Evolutionary conservation across 2,329 filamentous ascomycete genomes (phyloP).

Genomic region (Ceratocystiopsis sp.): DNA sequence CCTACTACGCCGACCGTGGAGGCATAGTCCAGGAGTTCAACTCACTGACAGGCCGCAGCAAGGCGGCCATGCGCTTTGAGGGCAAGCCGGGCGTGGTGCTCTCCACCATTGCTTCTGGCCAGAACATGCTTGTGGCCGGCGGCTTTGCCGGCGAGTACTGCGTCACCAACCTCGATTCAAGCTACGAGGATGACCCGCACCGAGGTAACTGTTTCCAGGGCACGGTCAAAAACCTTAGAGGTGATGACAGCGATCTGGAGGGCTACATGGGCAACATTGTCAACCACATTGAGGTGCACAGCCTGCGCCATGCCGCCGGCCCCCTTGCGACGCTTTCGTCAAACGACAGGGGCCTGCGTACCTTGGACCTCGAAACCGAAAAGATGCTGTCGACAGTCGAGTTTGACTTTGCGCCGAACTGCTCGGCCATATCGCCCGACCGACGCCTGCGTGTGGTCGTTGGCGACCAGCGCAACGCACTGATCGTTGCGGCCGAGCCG

Average conservation of each 20-base stretch:
- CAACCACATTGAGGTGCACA: constrained; percentile 45
- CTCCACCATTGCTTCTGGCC: constrained; percentile 33
- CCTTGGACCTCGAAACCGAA: constrained; percentile 41
- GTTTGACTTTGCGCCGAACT: constrained; percentile 52
- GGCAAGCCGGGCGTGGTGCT: constrained; percentile 22
- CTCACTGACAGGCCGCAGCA: constrained; percentile 28
- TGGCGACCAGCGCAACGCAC: constrained; percentile 47
- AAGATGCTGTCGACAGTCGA: constrained; percentile 33
- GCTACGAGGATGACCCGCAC: constrained; percentile 13
- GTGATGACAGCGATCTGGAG: too few species aligned
- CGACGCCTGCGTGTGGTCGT: constrained; percentile 55
- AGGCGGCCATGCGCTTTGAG: constrained; percentile 25
- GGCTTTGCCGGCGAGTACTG: constrained; percentile 40
- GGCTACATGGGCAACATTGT: constrained; percentile 34
- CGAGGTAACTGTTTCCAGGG: constrained; percentile 22
- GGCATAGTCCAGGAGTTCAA: constrained; percentile 35
- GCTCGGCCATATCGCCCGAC: constrained; percentile 54
- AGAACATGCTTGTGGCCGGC: constrained; percentile 41
- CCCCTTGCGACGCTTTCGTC: constrained; percentile 44
- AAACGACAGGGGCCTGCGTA: constrained; percentile 42
- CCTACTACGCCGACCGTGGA: constrained; percentile 37
- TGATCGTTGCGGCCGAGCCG: constrained; percentile 53
- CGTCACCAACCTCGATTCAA: constrained; percentile 27
- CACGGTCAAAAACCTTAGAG: constrained; percentile 23
- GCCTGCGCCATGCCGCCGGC: constrained; percentile 30